Base-by-base conservation (phyloP, 2,329 filamentous ascomycete genomes). In the Lasiodiplodia citricola region DNA sequence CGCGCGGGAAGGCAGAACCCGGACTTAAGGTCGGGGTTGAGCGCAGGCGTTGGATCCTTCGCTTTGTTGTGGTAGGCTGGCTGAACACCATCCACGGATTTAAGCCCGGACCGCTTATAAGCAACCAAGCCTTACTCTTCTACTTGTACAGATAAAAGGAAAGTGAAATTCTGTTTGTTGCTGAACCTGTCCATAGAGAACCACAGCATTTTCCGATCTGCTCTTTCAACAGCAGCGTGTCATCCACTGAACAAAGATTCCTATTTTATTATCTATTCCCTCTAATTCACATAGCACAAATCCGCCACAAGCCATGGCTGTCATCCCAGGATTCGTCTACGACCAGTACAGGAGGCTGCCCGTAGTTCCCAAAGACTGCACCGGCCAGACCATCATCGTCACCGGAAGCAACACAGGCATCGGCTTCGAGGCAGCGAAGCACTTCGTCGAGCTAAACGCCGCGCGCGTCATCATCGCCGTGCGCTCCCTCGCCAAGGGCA, bases 401-500 rank as follows among this genome's bases (percentile, higher is more conserved):
- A 72, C 72, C 1, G 72, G 72, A 38, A 47, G 68, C 35, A 73
- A 72, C 44, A 70, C 69, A 10, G 71, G 72, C 8, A 58, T 72
- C 11, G 72, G 72, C 3, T 58, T 67, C 18, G 69, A 72, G 50
- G 68, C 70, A 4, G 70, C 56, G 1, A 68, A 68, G 21, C 68
- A 72, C n/a, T 57, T 73, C 41, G 52, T 68, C 18, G 54, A 56
- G 11, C 70, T 71, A 10, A 54, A 54, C 23, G 68, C 65, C 4
- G 28, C 68, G 1, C 67, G 67, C 14, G 64, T 72, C 57, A 71
- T 74, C 51, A 28, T 73, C 14, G 72, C 72, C n/a, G 68, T 70
- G 28, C 70, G 72, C 3, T 67, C 51, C 47, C 13, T 58, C n/a
- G 44, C 66, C 21, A 80, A 81, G 16, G 83, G 83, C 3, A 73